Base-by-base conservation (phyloP, 352 stramenopile species). In the Peronospora farinosa region DNA sequence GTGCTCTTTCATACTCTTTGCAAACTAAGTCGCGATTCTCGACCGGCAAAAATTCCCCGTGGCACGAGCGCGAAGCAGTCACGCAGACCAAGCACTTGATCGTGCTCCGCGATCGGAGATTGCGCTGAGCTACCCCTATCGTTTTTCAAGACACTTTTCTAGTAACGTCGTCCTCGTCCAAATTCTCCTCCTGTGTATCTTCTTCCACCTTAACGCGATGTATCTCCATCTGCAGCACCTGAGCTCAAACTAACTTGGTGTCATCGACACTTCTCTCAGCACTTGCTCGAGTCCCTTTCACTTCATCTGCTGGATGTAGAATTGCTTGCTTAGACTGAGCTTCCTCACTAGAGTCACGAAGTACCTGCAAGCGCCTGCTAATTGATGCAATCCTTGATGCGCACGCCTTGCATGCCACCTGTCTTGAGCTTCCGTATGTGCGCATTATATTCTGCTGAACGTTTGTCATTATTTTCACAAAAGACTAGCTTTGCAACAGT, bases 251-350 rank as follows among this genome's bases (percentile, higher is more conserved):
- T 47, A 96, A 82, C 6, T 89, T 84, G 40, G 96, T 97, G 60
- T 98, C 95, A 43, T 98, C 95, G 33, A 95, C 92, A 28, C 80
- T 96, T 17, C 92, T 80, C 58, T 97, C 89, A 5, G 94, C 95
- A 31, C 92, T 92, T 40, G 88, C 93, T 28, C 91, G 81, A 21
- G 92, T 84, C 17, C 85, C 54, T 97, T 97, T 38, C 88, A 82
- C 67, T 98, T 92, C 74, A 97, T 97, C 61, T 97, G 88, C 62
- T 98, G 91, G 53, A 98, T 97, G 70, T 98, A 88, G 65, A 98
- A 98, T n/a, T n/a, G n/a, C n/a, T n/a, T n/a, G n/a, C n/a, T n/a
- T n/a, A n/a, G n/a, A n/a, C n/a, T n/a, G n/a, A n/a, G n/a, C n/a
- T n/a, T n/a, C n/a, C n/a, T n/a, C n/a, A n/a, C n/a, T n/a, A n/a